Conservation (phyloP, 306 rosid species). For the Ceratonia siliqua region DNA sequence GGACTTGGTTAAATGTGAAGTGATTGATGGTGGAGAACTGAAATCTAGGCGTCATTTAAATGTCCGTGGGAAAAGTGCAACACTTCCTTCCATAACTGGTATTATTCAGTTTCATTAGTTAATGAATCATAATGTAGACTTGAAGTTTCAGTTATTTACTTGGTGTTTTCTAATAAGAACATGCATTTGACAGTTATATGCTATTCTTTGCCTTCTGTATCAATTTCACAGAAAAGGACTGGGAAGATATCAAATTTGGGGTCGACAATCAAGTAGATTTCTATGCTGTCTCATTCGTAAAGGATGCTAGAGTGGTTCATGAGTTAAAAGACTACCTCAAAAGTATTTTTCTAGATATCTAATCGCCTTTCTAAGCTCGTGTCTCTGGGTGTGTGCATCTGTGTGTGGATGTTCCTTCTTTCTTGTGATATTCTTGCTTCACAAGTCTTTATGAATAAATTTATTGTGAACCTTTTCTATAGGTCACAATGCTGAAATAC, state of each 20-base stretch:
- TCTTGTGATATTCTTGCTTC: conserved; percentile 3
- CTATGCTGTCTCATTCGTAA: conserved; percentile 95
- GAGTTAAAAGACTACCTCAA: conserved; percentile 86
- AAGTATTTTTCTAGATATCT: conserved; percentile 46
- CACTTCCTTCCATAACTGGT: conserved; percentile 97
- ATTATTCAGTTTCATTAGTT: conserved; percentile 3
- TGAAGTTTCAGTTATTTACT: conserved; percentile 27
- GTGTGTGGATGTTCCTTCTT: background rate
- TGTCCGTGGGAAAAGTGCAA: conserved; percentile 98
- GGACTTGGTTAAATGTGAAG: conserved; percentile 77
- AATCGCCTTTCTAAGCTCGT: conserved; percentile 27
- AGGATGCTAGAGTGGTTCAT: conserved; percentile 84
- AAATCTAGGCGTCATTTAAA: conserved; percentile 96
- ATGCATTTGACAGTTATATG: conserved; percentile 16
- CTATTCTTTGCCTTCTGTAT: conserved; percentile 23
- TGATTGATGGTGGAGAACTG: conserved; percentile 91
- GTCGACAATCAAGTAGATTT: conserved; percentile 95
- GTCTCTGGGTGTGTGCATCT: background rate
- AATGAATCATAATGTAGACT: background rate
- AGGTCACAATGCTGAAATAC: too few species aligned
- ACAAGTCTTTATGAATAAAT: too few species aligned
- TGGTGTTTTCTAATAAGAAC: conserved; percentile 9
- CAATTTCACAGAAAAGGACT: conserved; percentile 72
- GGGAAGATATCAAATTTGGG: conserved; percentile 99
- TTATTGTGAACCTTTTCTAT: too few species aligned